phyloP scores from a whole-genome alignment of 331 rosid species.

The Malus hybrid region DNA sequence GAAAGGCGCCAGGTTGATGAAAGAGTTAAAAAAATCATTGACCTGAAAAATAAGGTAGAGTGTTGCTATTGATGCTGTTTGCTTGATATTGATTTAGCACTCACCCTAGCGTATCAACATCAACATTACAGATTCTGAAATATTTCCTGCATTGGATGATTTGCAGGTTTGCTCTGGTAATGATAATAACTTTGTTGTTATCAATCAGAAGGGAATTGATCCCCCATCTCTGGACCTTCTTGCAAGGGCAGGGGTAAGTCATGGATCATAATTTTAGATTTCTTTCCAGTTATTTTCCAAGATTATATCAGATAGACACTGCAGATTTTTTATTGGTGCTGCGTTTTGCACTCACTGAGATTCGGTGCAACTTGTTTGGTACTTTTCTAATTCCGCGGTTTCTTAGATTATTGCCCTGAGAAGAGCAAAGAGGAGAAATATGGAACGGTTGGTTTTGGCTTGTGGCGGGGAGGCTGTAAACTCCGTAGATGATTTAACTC shows the following conservation, averaged over 20 bases:
- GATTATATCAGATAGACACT: neutral
- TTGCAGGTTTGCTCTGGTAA: constrained; percentile 77
- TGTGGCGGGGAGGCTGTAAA: constrained; percentile 97
- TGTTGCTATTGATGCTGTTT: neutral
- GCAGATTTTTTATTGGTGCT: neutral
- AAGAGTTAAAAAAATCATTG: constrained; percentile 76
- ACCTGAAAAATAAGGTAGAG: constrained; percentile 72
- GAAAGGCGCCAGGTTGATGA: constrained; percentile 96
- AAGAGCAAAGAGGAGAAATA: constrained; percentile 97
- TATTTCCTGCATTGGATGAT: neutral
- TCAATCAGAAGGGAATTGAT: constrained; percentile 96
- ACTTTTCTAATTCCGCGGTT: constrained; percentile 1
- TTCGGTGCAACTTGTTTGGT: neutral
- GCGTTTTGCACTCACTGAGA: neutral
- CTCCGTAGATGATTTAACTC: constrained; percentile 86
- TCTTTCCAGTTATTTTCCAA: neutral
- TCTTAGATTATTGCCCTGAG: constrained; percentile 83
- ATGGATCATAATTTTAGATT: neutral
- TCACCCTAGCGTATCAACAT: neutral
- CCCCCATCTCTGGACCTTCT: constrained; percentile 92
- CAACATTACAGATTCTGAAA: neutral
- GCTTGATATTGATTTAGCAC: neutral
- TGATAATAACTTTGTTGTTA: constrained; percentile 71
- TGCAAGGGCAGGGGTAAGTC: constrained; percentile 91
- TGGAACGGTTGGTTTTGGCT: constrained; percentile 95